A percentile compares a stretch with the other conserved stretches of the same genome.
phyloP scores from a whole-genome alignment of 208 protist species.

The Crithidia acanthocephali region DNA sequence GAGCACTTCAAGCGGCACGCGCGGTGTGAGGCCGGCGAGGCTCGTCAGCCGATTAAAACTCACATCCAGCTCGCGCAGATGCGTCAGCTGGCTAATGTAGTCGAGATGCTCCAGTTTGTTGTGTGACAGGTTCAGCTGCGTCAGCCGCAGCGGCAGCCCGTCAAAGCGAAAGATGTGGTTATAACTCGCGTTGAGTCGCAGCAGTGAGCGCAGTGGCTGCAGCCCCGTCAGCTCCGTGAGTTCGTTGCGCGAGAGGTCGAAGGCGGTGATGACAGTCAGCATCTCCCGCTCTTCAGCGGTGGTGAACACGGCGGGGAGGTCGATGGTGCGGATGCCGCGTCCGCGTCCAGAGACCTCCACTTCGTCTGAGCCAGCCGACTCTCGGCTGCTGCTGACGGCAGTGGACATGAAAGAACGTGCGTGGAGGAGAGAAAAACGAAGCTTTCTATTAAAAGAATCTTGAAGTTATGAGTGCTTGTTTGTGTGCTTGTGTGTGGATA shows the following conservation, averaged over 20 bases:
- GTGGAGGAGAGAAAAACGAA: neutral
- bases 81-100: constrained; percentile 51
- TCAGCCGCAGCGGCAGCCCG: constrained; percentile 66
- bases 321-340: constrained; percentile 74
- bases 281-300: constrained; percentile 55
- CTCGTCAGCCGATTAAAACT: constrained; percentile 70
- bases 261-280: constrained; percentile 73
- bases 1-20: constrained; percentile 61
- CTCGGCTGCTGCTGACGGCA: constrained; percentile 26
- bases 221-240: constrained; percentile 60
- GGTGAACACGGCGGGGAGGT: constrained; percentile 73
- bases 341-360: constrained; percentile 75
- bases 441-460: neutral
- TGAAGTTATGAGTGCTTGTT: neutral
- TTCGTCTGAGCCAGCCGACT: constrained; percentile 30
- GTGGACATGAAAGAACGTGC: constrained; percentile 7
- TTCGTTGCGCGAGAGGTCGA: constrained; percentile 85
- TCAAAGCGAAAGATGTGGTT: constrained; percentile 63
- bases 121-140: constrained; percentile 74
- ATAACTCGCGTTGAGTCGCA: constrained; percentile 68
- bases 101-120: constrained; percentile 76
- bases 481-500: neutral
- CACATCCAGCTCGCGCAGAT: constrained; percentile 79
- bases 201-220: constrained; percentile 58
- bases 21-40: constrained; percentile 54